A percentile compares a stretch with the other conserved stretches of the same genome.
Evolutionary conservation across 2,329 filamentous ascomycete genomes (phyloP).

Genomic region (Fusarium sp.): DNA sequence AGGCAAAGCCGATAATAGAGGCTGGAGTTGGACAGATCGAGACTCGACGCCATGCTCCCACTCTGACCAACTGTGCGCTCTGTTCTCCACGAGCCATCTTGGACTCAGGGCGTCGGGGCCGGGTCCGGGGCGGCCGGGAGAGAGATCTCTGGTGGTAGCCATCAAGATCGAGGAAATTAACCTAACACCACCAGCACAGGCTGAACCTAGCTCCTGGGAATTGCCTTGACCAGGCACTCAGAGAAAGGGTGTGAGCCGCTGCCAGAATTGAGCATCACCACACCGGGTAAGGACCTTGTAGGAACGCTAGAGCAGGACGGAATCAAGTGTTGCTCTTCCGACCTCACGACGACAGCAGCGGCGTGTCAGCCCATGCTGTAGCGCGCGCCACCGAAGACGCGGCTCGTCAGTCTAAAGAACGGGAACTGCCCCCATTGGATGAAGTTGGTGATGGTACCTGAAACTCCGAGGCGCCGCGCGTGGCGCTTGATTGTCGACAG

Average conservation of each 20-base stretch:
- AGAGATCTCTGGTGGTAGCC: slow-evolving; percentile 18
- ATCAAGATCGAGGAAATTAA: slow-evolving; percentile 17
- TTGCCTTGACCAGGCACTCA: not conserved
- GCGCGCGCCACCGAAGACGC: slow-evolving; percentile 30
- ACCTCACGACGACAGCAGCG: slow-evolving; percentile 9
- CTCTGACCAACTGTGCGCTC: slow-evolving; percentile 7
- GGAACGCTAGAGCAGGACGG: slow-evolving; percentile 12
- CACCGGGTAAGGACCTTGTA: not conserved
- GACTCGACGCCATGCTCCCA: slow-evolving; percentile 32
- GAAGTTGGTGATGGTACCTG: slow-evolving; percentile 34
- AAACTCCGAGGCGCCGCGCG: slow-evolving; percentile 38
- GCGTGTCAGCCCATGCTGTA: slow-evolving; percentile 24
- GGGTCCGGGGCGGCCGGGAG: slow-evolving; percentile 20
- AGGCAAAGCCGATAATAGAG: not conserved
- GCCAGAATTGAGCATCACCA: slow-evolving; percentile 3
- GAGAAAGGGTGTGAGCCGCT: slow-evolving; percentile 2
- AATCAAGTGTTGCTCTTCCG: slow-evolving; percentile 25
- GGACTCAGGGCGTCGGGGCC: slow-evolving; percentile 5
- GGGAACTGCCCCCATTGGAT: slow-evolving; percentile 39
- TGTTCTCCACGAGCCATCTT: slow-evolving; percentile 7
- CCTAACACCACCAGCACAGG: slow-evolving; percentile 2
- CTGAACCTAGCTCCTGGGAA: slow-evolving; percentile 6
- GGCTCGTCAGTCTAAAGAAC: slow-evolving; percentile 33
- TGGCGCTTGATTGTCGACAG: slow-evolving; percentile 37
- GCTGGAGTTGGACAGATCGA: slow-evolving; percentile 14